Base-by-base conservation (phyloP, 1,139 yeast species). In the Geotrichum cucujoidarum region DNA sequence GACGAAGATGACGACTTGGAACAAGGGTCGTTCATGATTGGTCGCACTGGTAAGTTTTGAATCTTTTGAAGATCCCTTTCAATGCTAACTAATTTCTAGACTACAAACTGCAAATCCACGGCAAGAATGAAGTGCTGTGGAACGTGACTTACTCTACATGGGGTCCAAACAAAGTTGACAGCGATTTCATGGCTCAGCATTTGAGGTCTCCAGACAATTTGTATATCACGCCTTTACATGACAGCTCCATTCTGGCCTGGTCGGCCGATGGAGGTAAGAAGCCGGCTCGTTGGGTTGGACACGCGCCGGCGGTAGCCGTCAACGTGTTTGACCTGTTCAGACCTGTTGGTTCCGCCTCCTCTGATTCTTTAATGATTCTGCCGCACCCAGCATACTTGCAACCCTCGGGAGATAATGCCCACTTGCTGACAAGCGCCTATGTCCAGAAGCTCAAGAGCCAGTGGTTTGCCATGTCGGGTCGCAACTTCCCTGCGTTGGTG, bases 101-200 rank as follows among this genome's bases (percentile, higher is more conserved):
- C 5, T 82, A 79, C 60, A 77, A 76, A 47, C 67, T 83, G 22
- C 74, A 77, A 10, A 81, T 83, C 17, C 79, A 80, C 62, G 82
- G 95, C 4, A 79, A 77, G 58, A 75, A 81, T 43, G 81, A 80
- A 48, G 70, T 81, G 1, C 74, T 78, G 2, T 90, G 96, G 95
- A 86, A 89, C 61, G 89, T 92, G 11, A 82, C 94, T 0, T 90
- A 85, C 61, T 75, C 95, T 1, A 78, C 83, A 47, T 92, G 97
- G 97, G 95, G 95, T 6, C 95, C 95, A 24, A 90, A 90, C 66
- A 82, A 88, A 55, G 72, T 90, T 51, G 95, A 92, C 62, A 72
- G 74, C 36, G 92, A 84, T 60, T 71, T 90, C 51, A 79, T 59
- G 21, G 53, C 62, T 31, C 75, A 70, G 56, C 70, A 71, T 47